Evolutionary conservation across 2,329 filamentous ascomycete genomes (phyloP).

Genomic region (Claviceps humidiphila): DNA sequence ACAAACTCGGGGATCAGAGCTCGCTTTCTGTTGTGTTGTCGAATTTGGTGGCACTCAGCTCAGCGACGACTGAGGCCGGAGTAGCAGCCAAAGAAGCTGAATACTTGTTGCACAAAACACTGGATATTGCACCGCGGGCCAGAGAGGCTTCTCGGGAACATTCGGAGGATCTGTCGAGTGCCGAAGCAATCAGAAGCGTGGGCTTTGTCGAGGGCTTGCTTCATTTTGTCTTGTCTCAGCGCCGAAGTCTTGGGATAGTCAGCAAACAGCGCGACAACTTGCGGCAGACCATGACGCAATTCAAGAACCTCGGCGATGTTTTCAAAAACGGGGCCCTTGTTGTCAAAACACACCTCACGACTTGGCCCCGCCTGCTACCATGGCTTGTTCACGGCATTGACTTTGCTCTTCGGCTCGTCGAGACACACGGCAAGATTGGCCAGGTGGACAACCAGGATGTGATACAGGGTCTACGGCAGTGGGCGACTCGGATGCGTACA

Average conservation of each 20-base stretch:
- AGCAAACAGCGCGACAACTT: slow-evolving; percentile 26
- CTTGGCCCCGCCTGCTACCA: slow-evolving; percentile 17
- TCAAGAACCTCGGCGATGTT: slow-evolving; percentile 22
- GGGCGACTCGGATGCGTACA: slow-evolving; percentile 33
- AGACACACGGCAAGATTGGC: slow-evolving; percentile 54
- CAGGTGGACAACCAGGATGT: slow-evolving; percentile 32
- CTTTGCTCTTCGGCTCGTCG: slow-evolving; percentile 47
- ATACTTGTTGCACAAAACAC: slow-evolving; percentile 64
- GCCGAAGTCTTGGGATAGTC: slow-evolving; percentile 31
- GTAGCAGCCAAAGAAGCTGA: slow-evolving; percentile 32
- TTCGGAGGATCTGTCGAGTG: slow-evolving; percentile 70
- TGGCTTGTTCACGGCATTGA: slow-evolving; percentile 62
- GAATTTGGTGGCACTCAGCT: slow-evolving; percentile 29
- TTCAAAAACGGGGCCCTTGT: slow-evolving; percentile 12
- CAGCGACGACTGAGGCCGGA: slow-evolving; percentile 15
- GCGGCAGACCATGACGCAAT: slow-evolving; percentile 21
- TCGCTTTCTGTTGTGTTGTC: slow-evolving; percentile 59
- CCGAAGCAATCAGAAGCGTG: slow-evolving; percentile 65
- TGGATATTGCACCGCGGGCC: slow-evolving; percentile 59
- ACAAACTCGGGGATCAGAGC: slow-evolving; percentile 59
- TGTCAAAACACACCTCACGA: slow-evolving; percentile 8
- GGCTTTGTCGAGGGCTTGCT: slow-evolving; percentile 82
- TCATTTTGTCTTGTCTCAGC: slow-evolving; percentile 48
- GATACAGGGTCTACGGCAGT: slow-evolving; percentile 32
- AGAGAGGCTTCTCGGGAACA: slow-evolving; percentile 58